These are phyloP conservation scores for Lentinula sp. DNA, from an alignment of 768 basidiomycete genomes.

Conservation along the genomic window DNA sequence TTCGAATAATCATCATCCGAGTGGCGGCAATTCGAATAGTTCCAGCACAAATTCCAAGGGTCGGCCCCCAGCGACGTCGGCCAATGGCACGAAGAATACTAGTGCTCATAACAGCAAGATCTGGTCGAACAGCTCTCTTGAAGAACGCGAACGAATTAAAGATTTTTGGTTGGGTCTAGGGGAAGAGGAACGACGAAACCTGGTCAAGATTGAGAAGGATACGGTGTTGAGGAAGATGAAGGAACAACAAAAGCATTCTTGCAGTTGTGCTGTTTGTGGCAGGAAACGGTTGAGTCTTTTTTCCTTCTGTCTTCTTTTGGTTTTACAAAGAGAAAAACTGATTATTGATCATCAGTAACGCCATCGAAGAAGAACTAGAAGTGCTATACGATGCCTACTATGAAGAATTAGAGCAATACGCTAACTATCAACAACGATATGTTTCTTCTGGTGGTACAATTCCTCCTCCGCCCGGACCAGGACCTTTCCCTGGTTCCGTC, in stretches of 20 bases:
- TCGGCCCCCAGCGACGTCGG: slow-evolving; percentile 14
- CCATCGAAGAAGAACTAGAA: slow-evolving; percentile 99
- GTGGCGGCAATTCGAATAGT: slow-evolving; percentile 12
- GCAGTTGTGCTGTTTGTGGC: slow-evolving; percentile 93
- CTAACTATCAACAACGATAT: slow-evolving; percentile 95
- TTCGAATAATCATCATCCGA: slow-evolving; percentile 42
- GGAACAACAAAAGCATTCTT: slow-evolving; percentile 96
- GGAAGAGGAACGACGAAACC: slow-evolving; percentile 83
- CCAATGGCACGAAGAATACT: slow-evolving; percentile 13
- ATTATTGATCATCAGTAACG: slow-evolving; percentile 51
- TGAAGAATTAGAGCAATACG: slow-evolving; percentile 99
- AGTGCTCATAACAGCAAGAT: slow-evolving; percentile 67
- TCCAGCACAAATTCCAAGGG: slow-evolving; percentile 16
- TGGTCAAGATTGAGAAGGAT: slow-evolving; percentile 98
- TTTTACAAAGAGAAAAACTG: neutral
- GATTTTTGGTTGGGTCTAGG: slow-evolving; percentile 95
- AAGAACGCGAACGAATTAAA: slow-evolving; percentile 96
- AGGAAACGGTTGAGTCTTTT: slow-evolving; percentile 79
- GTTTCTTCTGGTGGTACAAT: slow-evolving; percentile 85
- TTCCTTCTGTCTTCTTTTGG: slow-evolving; percentile 18
- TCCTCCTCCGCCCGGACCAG: slow-evolving; percentile 91
- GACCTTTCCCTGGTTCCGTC: slow-evolving; percentile 97
- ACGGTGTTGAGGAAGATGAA: slow-evolving; percentile 98
- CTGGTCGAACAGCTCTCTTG: slow-evolving; percentile 87
- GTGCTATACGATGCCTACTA: slow-evolving; percentile 99